Conservation (phyloP, 2,329 filamentous ascomycete species). For the Trichoderma arundinaceum region DNA sequence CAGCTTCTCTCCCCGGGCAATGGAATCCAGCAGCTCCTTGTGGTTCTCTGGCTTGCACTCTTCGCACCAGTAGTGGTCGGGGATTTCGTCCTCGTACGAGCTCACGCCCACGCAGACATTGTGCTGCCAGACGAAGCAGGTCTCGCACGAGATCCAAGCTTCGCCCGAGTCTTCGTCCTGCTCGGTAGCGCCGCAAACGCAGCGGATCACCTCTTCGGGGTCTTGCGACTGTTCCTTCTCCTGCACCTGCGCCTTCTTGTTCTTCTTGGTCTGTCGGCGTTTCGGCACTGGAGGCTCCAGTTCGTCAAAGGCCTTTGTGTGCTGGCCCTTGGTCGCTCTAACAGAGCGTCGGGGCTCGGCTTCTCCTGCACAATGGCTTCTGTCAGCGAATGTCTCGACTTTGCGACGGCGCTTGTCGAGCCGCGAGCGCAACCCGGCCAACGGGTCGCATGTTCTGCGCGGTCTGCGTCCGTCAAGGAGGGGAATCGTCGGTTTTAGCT, state of each 20-base stretch:
- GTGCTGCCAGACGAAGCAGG: constrained; percentile 94
- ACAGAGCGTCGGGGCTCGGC: constrained; percentile 89
- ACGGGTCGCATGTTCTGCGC: constrained; percentile 9
- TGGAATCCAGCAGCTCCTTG: constrained; percentile 76
- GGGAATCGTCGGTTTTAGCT: constrained; percentile 35
- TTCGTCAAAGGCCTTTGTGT: constrained; percentile 84
- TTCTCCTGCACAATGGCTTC: constrained; percentile 48
- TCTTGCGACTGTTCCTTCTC: constrained; percentile 60
- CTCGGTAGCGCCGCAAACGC: constrained; percentile 87
- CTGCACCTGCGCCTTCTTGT: constrained; percentile 69
- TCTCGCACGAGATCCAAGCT: constrained; percentile 95
- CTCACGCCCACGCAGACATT: constrained; percentile 92
- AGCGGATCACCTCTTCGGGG: constrained; percentile 79
- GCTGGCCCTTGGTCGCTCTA: constrained; percentile 94
- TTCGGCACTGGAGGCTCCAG: constrained; percentile 67
- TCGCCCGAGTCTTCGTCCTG: constrained; percentile 85
- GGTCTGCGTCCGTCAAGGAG: not conserved
- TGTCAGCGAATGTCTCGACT: constrained; percentile 8
- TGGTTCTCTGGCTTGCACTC: constrained; percentile 85
- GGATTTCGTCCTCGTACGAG: constrained; percentile 76
- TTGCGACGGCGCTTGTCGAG: constrained; percentile 36
- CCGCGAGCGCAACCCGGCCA: not conserved
- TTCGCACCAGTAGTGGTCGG: constrained; percentile 91
- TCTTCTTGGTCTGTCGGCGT: constrained; percentile 55
- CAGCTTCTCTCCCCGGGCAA: constrained; percentile 79